Evolutionary conservation across 2,329 filamentous ascomycete species (phyloP), one percentile per base, ranked within the genome.

Genomic region (Botryosphaeria dothidea): DNA sequence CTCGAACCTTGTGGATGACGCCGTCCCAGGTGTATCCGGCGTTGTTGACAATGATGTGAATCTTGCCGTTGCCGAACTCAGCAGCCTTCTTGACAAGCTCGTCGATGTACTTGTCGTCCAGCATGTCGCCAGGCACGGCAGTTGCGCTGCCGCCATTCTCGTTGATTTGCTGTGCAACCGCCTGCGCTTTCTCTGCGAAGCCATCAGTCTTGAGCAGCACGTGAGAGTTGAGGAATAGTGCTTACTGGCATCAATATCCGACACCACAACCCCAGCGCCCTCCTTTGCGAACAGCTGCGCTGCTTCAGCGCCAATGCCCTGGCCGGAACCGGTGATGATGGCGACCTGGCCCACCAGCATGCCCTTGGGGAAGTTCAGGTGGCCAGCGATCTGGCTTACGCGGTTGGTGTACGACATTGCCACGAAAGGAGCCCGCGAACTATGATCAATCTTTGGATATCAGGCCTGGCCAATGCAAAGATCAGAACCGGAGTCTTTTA

Each of bases 21-120:
- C 90, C 93, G 77, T 97, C 93, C 92, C 92, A 96, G 0, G 93
- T 96, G 79, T 92, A 96, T 46, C 92, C 92, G 0, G 92, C 93
- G 76, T 96, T 96, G 79, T 96, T 96, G 66, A 96, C 91, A 65
- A 96, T 90, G 75, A 95, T 90, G 77, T 96, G 90, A 68, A 97
- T 93, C 83, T 96, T 96, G 73, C 92, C 92, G 68, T 85, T 82
- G 66, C 93, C 93, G 74, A 96, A 96, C 54, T 89, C 89, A 1
- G 91, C 92, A 0, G 92, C 85, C 73, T 88, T 86, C 74, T 88
- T 83, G 27, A 96, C 87, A n/a, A 96, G 85, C 9, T 83, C 80
- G 66, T 87, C 83, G 74, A 93, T 84, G 78, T 95, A 94, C 21
- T 82, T 80, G 52, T 86, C 82, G 74, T 92, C 85, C 23, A 92